Base-by-base conservation (phyloP, 371 early-diverging fungal genomes). In the Actinomortierella wolfii region DNA sequence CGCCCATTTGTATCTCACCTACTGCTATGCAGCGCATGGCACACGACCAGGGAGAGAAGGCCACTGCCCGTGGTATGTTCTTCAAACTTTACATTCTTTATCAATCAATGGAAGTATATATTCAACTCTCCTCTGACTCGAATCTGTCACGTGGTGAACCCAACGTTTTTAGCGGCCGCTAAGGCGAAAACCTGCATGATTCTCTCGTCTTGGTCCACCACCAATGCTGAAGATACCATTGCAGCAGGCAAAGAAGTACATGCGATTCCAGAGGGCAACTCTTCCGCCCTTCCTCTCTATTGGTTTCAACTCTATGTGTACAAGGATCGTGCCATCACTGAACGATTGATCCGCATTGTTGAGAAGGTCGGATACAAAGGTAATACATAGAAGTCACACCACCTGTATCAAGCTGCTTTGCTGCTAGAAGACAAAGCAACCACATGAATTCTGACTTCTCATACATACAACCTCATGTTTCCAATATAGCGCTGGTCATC, bases 221-320 rank as follows among this genome's bases (percentile, higher is more conserved):
- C 80, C 23, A 43, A 59, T 15, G 66, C 67, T 15, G 85, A 86
- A 51, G 87, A 89, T 48, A 83, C 87, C 40, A 75, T 86, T 15
- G 76, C 64, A 49, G 82, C 84, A 0, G 61, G 78, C 8, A 64
- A 51, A 2, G 75, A 82, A 44, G 61, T 66, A 0, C 81, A 82
- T 75, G 1, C 81, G 68, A 62, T 76, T 26, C 45, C 67, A 2
- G 34, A 34, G 34, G 11, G 34, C 34, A 11, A 34, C 34, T 34
- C 34, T 11, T 34, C 34, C 34, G 64, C 64, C 0, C 29, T 73
- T 39, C 73, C 84, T 46, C 76, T 77, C 26, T 84, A 81, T 67
- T 96, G 93, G 92, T 86, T 94, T 68, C 98, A 98, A 76, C 84
- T 98, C 26, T 98, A 97, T 67, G 94, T 96, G 25, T 93, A 96